Conservation (phyloP, 2,329 filamentous ascomycete genomes). For the Aspergillus pseudotamarii region DNA sequence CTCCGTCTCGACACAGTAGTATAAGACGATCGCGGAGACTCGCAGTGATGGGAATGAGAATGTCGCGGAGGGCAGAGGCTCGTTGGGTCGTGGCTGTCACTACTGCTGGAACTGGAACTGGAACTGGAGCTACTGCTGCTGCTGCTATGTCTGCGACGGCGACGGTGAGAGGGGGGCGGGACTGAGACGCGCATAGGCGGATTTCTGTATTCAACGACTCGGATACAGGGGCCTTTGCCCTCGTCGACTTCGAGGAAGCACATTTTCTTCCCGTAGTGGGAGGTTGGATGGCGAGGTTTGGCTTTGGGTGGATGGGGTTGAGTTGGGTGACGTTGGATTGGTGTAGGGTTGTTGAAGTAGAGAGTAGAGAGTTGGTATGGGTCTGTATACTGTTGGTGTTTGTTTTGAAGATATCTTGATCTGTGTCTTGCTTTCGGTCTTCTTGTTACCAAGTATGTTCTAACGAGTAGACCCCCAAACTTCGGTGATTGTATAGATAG, state of each 20-base stretch:
- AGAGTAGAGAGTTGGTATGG: background rate
- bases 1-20: constrained; percentile 17
- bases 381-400: background rate
- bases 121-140: background rate
- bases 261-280: constrained; percentile 10
- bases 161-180: background rate
- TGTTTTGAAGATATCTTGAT: background rate
- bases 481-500: background rate
- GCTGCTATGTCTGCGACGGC: constrained; percentile 2
- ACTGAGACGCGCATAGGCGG: constrained; percentile 11
- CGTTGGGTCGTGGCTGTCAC: constrained; percentile 4
- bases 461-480: background rate
- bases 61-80: background rate
- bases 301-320: background rate
- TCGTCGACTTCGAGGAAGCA: constrained; percentile 22
- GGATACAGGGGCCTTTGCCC: constrained; percentile 13
- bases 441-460: background rate
- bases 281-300: background rate
- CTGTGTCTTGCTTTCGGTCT: background rate
- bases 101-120: background rate
- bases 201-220: constrained; percentile 15
- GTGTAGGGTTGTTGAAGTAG: background rate
- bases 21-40: constrained; percentile 7
- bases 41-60: background rate
- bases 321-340: background rate